Conservation (phyloP, 768 basidiomycete genomes). For the Psilocybe cubensis region DNA sequence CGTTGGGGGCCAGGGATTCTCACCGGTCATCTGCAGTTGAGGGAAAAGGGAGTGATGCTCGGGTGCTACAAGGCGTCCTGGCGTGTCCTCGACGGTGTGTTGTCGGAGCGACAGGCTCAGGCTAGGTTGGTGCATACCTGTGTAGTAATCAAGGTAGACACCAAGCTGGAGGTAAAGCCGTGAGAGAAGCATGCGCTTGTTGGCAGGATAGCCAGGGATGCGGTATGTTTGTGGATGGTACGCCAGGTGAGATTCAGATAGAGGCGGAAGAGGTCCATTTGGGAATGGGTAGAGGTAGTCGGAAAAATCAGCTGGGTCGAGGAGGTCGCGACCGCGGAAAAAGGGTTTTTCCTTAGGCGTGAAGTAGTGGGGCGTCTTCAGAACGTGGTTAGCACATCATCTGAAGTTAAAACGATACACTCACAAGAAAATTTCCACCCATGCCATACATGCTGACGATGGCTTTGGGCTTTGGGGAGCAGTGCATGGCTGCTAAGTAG, state of each 20-base stretch:
- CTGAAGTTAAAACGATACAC: slow-evolving; percentile 3
- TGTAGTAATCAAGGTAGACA: slow-evolving; percentile 59
- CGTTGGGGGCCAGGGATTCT: slow-evolving; percentile 47
- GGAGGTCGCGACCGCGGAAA: slow-evolving; percentile 32
- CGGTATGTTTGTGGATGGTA: slow-evolving; percentile 1
- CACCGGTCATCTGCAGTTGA: slow-evolving; percentile 40
- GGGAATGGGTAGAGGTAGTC: slow-evolving; percentile 51
- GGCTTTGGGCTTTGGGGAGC: slow-evolving; percentile 53
- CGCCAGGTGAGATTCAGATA: slow-evolving; percentile 45
- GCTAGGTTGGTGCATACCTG: slow-evolving; percentile 49
- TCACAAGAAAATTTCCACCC: slow-evolving; percentile 59
- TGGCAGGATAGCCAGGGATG: slow-evolving; percentile 39
- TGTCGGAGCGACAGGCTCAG: slow-evolving; percentile 46
- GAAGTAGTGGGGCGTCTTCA: slow-evolving; percentile 55
- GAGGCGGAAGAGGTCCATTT: slow-evolving; percentile 16
- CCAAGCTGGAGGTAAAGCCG: slow-evolving; percentile 68
- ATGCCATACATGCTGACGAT: slow-evolving; percentile 62
- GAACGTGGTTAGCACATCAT: not conserved
- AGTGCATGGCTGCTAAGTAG: slow-evolving; percentile 58
- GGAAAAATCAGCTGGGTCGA: slow-evolving; percentile 51
- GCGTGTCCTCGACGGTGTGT: slow-evolving; percentile 3
- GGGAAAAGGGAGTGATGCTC: slow-evolving; percentile 47
- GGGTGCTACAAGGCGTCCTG: slow-evolving; percentile 31
- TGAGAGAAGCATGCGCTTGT: slow-evolving; percentile 59
- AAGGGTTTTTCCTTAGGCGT: slow-evolving; percentile 50